A percentile compares a stretch with the other conserved stretches of the same genome.
phyloP scores from a whole-genome alignment of 805 yeast genomes.

The Metschnikowia bowlesiae region DNA sequence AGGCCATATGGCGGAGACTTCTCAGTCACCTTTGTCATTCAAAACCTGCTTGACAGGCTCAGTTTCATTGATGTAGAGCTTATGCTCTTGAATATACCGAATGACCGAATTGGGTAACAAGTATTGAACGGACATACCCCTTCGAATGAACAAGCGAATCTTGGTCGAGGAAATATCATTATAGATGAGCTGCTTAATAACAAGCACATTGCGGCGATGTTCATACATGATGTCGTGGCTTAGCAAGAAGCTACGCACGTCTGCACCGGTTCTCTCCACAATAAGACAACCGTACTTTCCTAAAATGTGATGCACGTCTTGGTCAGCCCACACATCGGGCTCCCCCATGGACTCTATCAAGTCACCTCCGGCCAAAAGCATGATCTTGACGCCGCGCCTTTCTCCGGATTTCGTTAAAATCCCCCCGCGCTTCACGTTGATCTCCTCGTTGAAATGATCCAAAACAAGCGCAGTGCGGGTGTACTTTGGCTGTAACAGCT shows the following conservation, averaged over 20 bases:
- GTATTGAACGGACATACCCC: slow-evolving; percentile 97
- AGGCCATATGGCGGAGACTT: background rate
- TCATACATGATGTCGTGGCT: slow-evolving; percentile 97
- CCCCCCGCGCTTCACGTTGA: slow-evolving; percentile 87
- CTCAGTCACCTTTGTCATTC: slow-evolving; percentile 27
- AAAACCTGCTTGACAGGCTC: slow-evolving; percentile 92
- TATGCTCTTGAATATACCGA: slow-evolving; percentile 89
- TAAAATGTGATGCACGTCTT: slow-evolving; percentile 87
- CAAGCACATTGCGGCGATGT: slow-evolving; percentile 87
- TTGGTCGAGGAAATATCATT: slow-evolving; percentile 95
- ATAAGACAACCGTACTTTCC: slow-evolving; percentile 96
- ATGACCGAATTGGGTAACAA: slow-evolving; percentile 91
- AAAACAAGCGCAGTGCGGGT: slow-evolving; percentile 92
- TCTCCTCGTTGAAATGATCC: slow-evolving; percentile 95
- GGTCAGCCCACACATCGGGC: slow-evolving; percentile 98
- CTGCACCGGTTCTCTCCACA: slow-evolving; percentile 95
- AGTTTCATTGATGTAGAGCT: slow-evolving; percentile 74
- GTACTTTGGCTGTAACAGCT: slow-evolving; percentile 82
- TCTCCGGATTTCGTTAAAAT: slow-evolving; percentile 55
- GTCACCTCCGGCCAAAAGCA: slow-evolving; percentile 97
- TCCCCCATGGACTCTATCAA: slow-evolving; percentile 99
- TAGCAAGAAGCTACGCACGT: slow-evolving; percentile 85
- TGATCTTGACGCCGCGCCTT: slow-evolving; percentile 81
- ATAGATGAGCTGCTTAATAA: slow-evolving; percentile 92
- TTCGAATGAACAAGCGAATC: slow-evolving; percentile 83